These are phyloP conservation scores for Evansstolkia leycettana DNA, from an alignment of 495 filamentous ascomycete species.

Conservation along the genomic window DNA sequence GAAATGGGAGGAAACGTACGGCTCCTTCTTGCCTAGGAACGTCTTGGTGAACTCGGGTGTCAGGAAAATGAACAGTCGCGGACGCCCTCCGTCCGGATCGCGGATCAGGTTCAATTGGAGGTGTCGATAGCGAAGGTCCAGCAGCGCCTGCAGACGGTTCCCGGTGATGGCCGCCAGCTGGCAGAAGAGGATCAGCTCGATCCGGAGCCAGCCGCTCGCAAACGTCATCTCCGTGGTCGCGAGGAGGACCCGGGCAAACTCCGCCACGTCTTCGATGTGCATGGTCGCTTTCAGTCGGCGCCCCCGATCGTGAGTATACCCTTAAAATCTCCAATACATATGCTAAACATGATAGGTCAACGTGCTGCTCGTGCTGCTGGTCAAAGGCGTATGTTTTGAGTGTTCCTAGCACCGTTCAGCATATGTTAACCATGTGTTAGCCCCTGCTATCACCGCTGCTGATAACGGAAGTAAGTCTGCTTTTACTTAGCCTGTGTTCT, in stretches of 20 bases:
- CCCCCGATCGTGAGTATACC: no score
- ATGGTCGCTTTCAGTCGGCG: conserved; percentile 11
- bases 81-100: conserved; percentile 16
- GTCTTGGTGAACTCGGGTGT: conserved; percentile 21
- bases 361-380: no score
- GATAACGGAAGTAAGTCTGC: no score
- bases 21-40: conserved; percentile 21
- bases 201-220: conserved; percentile 15
- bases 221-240: conserved; percentile 23
- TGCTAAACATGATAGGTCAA: no score
- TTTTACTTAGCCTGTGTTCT: no score
- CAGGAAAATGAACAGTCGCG: conserved; percentile 19
- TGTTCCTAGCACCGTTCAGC: no score
- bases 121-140: conserved; percentile 18
- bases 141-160: conserved; percentile 17
- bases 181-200: conserved; percentile 23
- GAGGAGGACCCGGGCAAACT: conserved; percentile 17
- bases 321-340: no score
- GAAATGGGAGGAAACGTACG: conserved; percentile 9
- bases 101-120: conserved; percentile 17
- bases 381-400: no score
- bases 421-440: no score
- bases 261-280: conserved; percentile 23
- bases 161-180: conserved; percentile 23
- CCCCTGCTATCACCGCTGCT: no score